These are phyloP conservation scores for Mikania micrantha DNA, from an alignment of 129 eudicot species.

Conservation along the genomic window DNA sequence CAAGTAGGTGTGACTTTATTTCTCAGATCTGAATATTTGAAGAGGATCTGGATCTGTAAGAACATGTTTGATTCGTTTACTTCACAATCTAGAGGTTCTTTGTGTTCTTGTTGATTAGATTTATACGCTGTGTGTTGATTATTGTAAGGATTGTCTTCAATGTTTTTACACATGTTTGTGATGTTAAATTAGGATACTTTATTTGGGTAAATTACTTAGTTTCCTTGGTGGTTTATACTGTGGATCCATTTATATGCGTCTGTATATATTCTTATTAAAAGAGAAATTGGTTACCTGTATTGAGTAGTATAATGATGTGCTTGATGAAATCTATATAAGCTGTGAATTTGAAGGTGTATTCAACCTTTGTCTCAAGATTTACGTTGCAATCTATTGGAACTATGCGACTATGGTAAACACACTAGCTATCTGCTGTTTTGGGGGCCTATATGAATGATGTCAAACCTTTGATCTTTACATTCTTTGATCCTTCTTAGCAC, in stretches of 20 bases:
- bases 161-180: neutral
- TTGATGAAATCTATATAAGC: neutral
- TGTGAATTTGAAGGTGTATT: neutral
- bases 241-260: no score
- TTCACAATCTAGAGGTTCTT: neutral
- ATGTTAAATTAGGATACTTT: neutral
- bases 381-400: neutral
- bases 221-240: neutral
- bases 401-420: neutral
- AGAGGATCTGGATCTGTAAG: conserved; percentile 19
- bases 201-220: neutral
- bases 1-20: neutral
- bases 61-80: neutral
- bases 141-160: neutral
- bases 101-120: neutral
- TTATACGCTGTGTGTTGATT: conserved; percentile 3
- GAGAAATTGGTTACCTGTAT: neutral
- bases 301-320: neutral
- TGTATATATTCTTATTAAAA: neutral
- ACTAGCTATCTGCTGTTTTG: neutral
- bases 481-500: neutral
- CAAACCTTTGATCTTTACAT: neutral
- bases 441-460: neutral
- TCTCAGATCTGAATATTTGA: neutral
- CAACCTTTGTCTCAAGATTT: neutral